Evolutionary conservation across 208 protist genomes (phyloP).

Genomic region (Perkinsela sp.): DNA sequence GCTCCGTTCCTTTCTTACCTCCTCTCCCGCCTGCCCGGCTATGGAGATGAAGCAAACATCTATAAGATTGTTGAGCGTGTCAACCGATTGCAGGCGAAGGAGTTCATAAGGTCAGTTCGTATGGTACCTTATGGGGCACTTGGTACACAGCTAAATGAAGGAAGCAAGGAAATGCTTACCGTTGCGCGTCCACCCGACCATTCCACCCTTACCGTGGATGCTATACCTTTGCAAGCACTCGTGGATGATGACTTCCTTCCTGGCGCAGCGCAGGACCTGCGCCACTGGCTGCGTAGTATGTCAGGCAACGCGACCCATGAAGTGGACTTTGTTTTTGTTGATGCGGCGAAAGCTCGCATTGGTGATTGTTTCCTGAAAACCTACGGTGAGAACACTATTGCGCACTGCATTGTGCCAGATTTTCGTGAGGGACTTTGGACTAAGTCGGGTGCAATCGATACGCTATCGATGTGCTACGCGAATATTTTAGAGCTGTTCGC

Average conservation of each 20-base stretch:
- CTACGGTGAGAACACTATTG: constrained; percentile 19
- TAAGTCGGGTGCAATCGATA: constrained; percentile 31
- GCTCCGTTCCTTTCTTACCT: background rate
- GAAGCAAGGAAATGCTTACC: constrained; percentile 17
- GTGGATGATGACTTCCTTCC: constrained; percentile 15
- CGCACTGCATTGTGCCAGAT: constrained; percentile 44
- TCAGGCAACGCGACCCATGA: constrained; percentile 28
- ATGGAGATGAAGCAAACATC: background rate
- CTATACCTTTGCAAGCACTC: constrained; percentile 27
- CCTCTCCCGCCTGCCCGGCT: background rate
- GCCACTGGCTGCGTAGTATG: constrained; percentile 36
- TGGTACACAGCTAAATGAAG: constrained; percentile 35
- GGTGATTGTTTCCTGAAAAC: constrained; percentile 8
- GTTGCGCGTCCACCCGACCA: constrained; percentile 20
- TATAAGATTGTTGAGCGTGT: background rate
- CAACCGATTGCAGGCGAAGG: constrained; percentile 8
- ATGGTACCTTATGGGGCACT: constrained; percentile 45
- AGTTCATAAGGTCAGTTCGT: constrained; percentile 34
- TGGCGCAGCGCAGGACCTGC: constrained; percentile 41
- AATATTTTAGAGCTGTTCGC: constrained; percentile 57
- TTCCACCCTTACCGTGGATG: constrained; percentile 26
- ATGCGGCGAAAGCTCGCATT: constrained; percentile 13
- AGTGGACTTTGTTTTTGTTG: constrained; percentile 23
- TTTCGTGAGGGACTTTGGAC: constrained; percentile 44
- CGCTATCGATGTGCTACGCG: constrained; percentile 41